Conservation (phyloP, 768 basidiomycete species). For the Amanita rubescens region DNA sequence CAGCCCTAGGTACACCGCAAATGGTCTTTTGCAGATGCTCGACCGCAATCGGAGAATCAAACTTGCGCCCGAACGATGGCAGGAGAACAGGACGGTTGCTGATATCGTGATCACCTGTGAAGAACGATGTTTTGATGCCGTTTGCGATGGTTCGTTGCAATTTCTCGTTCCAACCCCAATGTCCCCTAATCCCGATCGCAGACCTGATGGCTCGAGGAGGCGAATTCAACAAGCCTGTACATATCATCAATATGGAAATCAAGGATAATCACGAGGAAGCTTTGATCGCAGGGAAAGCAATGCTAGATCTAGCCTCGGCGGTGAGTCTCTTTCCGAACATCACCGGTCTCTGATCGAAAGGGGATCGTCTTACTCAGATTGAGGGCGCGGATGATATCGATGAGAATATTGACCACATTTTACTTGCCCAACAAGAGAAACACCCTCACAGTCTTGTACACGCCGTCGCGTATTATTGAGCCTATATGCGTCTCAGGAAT, state of each 20-base stretch:
- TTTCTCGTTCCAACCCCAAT: background rate
- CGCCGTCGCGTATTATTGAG: constrained; percentile 82
- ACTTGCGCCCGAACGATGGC: constrained; percentile 93
- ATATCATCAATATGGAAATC: constrained; percentile 96
- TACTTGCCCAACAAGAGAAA: constrained; percentile 78
- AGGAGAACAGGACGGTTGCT: constrained; percentile 81
- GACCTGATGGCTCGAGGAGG: constrained; percentile 85
- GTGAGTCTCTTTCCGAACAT: constrained; percentile 40
- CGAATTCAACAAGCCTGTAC: constrained; percentile 89
- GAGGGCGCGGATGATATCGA: constrained; percentile 84
- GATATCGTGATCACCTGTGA: constrained; percentile 99
- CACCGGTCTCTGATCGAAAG: constrained; percentile 2
- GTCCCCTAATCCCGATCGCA: no score
- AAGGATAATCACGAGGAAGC: constrained; percentile 99
- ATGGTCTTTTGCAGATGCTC: constrained; percentile 92
- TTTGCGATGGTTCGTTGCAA: constrained; percentile 81
- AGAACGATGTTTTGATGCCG: constrained; percentile 96
- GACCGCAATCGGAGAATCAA: constrained; percentile 94
- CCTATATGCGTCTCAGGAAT: background rate
- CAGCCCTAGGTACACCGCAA: constrained; percentile 71
- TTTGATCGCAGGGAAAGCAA: constrained; percentile 89
- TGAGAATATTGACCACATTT: constrained; percentile 80
- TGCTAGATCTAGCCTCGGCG: constrained; percentile 83
- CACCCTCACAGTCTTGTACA: constrained; percentile 92
- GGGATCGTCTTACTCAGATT: constrained; percentile 44